These are phyloP conservation scores for Suillus placidus DNA, from an alignment of 768 basidiomycete genomes.

Conservation along the genomic window DNA sequence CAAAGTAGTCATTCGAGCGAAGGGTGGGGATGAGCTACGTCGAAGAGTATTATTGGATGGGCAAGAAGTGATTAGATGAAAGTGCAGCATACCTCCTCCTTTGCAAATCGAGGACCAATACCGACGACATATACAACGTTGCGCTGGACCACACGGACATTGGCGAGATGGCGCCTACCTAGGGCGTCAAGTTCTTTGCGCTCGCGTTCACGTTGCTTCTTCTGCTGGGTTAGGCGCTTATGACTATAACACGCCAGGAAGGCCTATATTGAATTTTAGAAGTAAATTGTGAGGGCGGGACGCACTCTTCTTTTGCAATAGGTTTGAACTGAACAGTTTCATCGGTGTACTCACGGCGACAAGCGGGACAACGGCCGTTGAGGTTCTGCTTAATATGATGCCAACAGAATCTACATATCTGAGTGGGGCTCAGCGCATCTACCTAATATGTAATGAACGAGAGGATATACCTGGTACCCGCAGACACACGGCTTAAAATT, in stretches of 20 bases:
- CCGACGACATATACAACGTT: conserved; percentile 97
- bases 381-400: conserved; percentile 97
- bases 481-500: conserved; percentile 99
- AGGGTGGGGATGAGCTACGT: conserved; percentile 84
- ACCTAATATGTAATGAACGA: conserved; percentile 17
- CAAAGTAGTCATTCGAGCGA: conserved; percentile 95
- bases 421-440: conserved; percentile 1
- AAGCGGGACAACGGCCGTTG: conserved; percentile 96
- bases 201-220: conserved; percentile 92
- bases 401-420: conserved; percentile 99
- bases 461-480: conserved; percentile 82
- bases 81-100: conserved; percentile 79
- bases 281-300: conserved; percentile 22
- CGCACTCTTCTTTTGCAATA: conserved; percentile 93
- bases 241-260: conserved; percentile 55
- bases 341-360: conserved; percentile 89
- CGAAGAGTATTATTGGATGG: conserved; percentile 6
- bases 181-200: conserved; percentile 91
- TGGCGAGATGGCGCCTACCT: conserved; percentile 83
- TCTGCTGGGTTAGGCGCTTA: conserved; percentile 92
- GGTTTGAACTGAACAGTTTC: conserved; percentile 94
- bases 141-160: conserved; percentile 95
- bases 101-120: conserved; percentile 90
- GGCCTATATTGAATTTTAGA: conserved; percentile 19
- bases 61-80: conserved; percentile 10